Base-by-base conservation (phyloP, 306 rosid species). In the Cajanus cajan region DNA sequence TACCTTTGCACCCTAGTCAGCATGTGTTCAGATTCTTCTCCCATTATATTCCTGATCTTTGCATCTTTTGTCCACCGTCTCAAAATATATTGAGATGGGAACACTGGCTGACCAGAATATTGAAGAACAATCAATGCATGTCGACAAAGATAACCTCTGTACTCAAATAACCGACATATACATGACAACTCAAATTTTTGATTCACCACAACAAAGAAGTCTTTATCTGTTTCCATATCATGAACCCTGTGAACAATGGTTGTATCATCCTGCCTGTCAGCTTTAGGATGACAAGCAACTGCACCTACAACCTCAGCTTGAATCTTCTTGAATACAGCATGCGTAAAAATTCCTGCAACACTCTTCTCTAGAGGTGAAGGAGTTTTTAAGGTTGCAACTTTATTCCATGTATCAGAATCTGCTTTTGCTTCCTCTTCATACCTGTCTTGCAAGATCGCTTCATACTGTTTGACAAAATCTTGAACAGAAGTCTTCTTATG, bases 351-450 rank as follows among this genome's bases (percentile, higher is more conserved):
- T 83, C 92, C 97, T 18, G 97, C 86, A 82, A 91, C 94, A 52
- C 93, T 91, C 85, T 95, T 95, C 92, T 93, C 99, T 45, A 95
- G 82, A 0, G 99, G 99, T 5, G 99, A 95, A 74, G 99, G 99
- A 76, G 99, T 90, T 85, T 82, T 95, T 31, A 88, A 69, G 10
- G 90, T 82, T 24, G 96, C 96, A 39, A 78, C 88, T 85, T 89
- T 92, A 87, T 88, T 93, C 98, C 96, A 93, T 24, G 91, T 90
- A 84, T 95, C 99, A 37, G 91, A 92, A 87, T 95, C 98, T 77
- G 98, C 98, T 82, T 93, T 95, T 36, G 98, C 99, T 90, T 95
- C 99, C 87, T 95, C 99, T 83, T 95, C 99, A 80, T 90, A 95
- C 86, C 98, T 88, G 84, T 95, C 99, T 86, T 91, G 99, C 79